Evolutionary conservation across 345 rosid genomes (phyloP).

Genomic region (Crucihimalaya himalaica): DNA sequence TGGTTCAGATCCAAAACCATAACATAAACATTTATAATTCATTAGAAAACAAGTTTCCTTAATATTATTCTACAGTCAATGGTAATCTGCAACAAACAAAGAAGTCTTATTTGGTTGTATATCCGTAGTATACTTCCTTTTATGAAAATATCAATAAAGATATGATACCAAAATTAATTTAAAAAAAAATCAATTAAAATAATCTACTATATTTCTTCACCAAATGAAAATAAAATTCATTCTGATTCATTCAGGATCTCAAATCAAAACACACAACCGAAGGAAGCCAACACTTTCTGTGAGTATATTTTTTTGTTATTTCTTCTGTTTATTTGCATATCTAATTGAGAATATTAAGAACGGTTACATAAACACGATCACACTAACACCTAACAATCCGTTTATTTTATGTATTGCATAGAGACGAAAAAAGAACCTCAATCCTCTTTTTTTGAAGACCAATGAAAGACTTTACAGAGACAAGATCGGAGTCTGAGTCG

Average conservation of each 20-base stretch:
- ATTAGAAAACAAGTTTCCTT: slow-evolving; percentile 4
- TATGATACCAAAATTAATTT: slow-evolving; percentile 7
- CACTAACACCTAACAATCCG: neutral
- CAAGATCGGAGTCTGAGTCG: slow-evolving; percentile 1
- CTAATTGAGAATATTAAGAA: neutral
- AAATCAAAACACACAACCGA: neutral
- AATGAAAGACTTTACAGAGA: slow-evolving; percentile 11
- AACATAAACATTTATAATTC: neutral
- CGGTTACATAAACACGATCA: slow-evolving; percentile 13
- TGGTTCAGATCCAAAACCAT: too few species aligned
- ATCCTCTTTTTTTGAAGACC: neutral
- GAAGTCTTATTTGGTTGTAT: neutral
- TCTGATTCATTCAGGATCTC: neutral
- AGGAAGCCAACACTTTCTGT: slow-evolving; percentile 14
- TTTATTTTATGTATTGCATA: neutral
- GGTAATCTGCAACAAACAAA: neutral
- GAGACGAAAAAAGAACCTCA: neutral
- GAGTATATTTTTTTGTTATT: neutral
- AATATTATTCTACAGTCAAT: slow-evolving; percentile 2
- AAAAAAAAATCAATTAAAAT: neutral
- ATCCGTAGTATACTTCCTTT: slow-evolving; percentile 15
- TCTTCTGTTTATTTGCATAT: neutral
- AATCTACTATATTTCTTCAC: neutral
- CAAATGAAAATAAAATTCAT: neutral
- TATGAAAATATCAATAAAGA: neutral